Evolutionary conservation across 495 filamentous ascomycete genomes (phyloP).

Genomic region (Hypoxylon rickii): DNA sequence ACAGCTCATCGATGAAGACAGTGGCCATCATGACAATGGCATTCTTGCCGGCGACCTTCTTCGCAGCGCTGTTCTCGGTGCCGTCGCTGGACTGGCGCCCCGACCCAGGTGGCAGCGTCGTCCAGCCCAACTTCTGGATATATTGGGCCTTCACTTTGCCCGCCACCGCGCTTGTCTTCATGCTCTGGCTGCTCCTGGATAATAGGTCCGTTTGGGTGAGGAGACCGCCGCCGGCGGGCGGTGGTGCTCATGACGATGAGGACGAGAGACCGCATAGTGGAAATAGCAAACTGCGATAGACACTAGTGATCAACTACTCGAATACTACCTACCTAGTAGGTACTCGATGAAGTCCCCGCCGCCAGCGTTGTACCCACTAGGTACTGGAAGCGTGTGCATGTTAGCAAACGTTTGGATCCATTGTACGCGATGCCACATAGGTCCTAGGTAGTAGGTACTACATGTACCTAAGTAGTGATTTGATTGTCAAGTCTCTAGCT

Average conservation of each 20-base stretch:
- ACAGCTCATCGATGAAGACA: slow-evolving; percentile 45
- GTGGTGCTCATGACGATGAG: not conserved
- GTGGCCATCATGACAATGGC: slow-evolving; percentile 46
- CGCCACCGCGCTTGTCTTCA: slow-evolving; percentile 31
- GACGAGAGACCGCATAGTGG: slow-evolving; percentile 7
- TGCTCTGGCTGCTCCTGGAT: slow-evolving; percentile 30
- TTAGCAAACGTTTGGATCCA: no score
- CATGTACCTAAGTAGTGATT: no score
- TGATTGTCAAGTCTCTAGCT: no score
- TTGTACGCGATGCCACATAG: no score
- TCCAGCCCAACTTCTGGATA: slow-evolving; percentile 41
- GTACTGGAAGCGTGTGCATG: no score
- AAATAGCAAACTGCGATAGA: no score
- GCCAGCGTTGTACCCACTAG: no score
- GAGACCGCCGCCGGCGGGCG: not conserved
- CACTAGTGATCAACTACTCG: no score
- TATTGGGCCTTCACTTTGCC: slow-evolving; percentile 45
- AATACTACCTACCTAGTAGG: no score
- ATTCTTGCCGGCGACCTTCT: slow-evolving; percentile 45
- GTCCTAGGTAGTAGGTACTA: no score
- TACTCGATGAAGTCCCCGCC: no score
- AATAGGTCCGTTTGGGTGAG: not conserved
- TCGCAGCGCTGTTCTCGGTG: slow-evolving; percentile 44
- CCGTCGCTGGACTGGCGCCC: slow-evolving; percentile 41
- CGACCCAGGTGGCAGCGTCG: slow-evolving; percentile 26